Base-by-base conservation (phyloP, 441 rosid species). In the Corymbia calophylla region DNA sequence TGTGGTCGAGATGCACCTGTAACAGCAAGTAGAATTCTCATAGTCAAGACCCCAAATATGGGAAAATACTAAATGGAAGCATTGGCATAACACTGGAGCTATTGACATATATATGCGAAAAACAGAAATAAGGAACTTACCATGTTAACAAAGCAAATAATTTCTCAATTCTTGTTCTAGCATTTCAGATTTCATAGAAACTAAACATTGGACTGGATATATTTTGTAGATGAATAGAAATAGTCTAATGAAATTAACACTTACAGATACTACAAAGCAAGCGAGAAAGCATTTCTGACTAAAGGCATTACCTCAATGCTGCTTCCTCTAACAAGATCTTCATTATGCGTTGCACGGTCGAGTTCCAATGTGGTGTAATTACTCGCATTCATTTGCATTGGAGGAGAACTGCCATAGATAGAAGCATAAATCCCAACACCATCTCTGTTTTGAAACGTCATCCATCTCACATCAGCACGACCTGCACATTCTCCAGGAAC, bases 1-100 rank as follows among this genome's bases (percentile, higher is more conserved):
- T 96, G 93, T 98, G 99, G 93, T 97, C 99, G 48, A 98, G 97
- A 93, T 98, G 99, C 87, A 98, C 99, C 99, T 98, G 91, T 87
- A 92, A 88, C 47, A 77, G 77, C 86, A 88, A 25, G 10, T 86
- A 86, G 48, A 86, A 53, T 86, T 86, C 87, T 32, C 32, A 54
- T 31, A 44, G 87, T 12, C 87, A 86, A 23, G 62, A 58, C 55
- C 54, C 48, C 2, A 4, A 86, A 25, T 31, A 17, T 58, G 31
- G n/a, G 31, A 31, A 51, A 32, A 86, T 77, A 44, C 18, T 77
- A 77, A 23, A 44, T 23, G n/a, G 84, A 77, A 77, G 49, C 84
- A 77, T 77, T 77, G 84, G 5, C 5, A 77, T 23, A 47, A 77
- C 17, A 23, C 51, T 39, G 84, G 51, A 44, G 51, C 84, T 44